These are phyloP conservation scores for Solanum commersonii DNA, from an alignment of 257 asterid species.

Conservation along the genomic window DNA sequence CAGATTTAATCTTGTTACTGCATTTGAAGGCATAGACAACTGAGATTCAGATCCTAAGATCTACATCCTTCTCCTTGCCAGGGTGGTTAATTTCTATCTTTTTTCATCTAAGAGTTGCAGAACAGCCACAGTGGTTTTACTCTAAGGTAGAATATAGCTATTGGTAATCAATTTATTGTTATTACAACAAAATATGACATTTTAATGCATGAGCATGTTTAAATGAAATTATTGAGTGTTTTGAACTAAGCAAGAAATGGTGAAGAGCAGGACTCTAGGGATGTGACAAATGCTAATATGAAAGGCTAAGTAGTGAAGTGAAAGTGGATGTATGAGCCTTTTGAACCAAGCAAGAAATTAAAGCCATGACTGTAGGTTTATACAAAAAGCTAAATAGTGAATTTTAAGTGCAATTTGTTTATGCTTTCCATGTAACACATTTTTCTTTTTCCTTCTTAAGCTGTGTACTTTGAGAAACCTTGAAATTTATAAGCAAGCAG, in stretches of 20 bases:
- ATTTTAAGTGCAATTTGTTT: neutral
- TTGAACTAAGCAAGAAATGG: neutral
- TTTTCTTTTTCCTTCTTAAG: neutral
- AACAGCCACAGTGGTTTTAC: neutral
- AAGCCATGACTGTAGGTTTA: neutral
- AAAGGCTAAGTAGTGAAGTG: neutral
- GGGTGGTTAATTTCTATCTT: neutral
- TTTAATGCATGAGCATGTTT: neutral
- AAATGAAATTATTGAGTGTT: neutral
- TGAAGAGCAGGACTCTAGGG: neutral
- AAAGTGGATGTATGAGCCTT: neutral
- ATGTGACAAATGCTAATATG: neutral
- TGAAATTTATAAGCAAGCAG: neutral
- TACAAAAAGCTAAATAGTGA: neutral
- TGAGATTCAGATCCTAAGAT: neutral
- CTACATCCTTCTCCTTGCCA: neutral
- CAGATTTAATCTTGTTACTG: neutral
- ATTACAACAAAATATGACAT: neutral
- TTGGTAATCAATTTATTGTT: neutral
- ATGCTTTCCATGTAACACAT: neutral
- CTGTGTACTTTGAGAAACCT: neutral
- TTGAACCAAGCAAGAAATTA: neutral
- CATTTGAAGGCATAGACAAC: neutral
- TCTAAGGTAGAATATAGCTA: neutral
- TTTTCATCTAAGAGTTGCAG: neutral